Base-by-base conservation (phyloP, 2,329 filamentous ascomycete species). In the Neopestalotiopsis clavispora region DNA sequence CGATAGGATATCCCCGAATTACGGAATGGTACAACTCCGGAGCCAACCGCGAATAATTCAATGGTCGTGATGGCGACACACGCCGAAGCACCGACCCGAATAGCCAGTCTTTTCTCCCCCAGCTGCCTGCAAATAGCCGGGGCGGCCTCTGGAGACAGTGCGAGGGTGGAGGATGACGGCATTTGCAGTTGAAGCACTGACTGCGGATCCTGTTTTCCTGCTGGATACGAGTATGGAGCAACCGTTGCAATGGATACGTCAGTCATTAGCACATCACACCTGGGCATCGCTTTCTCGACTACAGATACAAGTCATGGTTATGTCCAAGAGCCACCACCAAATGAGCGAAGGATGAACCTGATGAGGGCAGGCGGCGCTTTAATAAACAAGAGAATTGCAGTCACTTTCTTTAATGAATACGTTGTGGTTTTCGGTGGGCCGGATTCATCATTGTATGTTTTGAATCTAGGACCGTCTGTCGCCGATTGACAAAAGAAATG, bases 401-500 rank as follows among this genome's bases (percentile, higher is more conserved):
- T 23, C n/a, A 17, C n/a, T 52, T 2, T 52, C 20, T 14, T 23
- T 14, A 6, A 6, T 38, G 10, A 38, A 38, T 38, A 38, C 34
- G 34, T 38, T 10, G 34, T 38, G 14, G n/a, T 52, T 7, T n/a
- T 52, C 17, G 20, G 45, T 52, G 45, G 45, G n/a, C 20, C 32
- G 32, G 62, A 38, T 38, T 20, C 64, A 34, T 66, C 45, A 34
- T 40, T 56, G 64, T 12, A 32, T 42, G 52, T 59, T 45, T 59
- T 34, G 40, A 20, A 20, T 32, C 28, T 34, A 60, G 56, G 17
- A 10, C 28, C 52, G 52, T 45, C 34, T 38, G 65, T 67, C 65
- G 65, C 65, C 52, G 23, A 67, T 67, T 67, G 56, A 60, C 52
- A 34, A 17, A 67, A 38, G 34, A 38, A 57, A 49, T 52, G 52